phyloP scores from a whole-genome alignment of 257 asterid species.

The Solanum virginianum region DNA sequence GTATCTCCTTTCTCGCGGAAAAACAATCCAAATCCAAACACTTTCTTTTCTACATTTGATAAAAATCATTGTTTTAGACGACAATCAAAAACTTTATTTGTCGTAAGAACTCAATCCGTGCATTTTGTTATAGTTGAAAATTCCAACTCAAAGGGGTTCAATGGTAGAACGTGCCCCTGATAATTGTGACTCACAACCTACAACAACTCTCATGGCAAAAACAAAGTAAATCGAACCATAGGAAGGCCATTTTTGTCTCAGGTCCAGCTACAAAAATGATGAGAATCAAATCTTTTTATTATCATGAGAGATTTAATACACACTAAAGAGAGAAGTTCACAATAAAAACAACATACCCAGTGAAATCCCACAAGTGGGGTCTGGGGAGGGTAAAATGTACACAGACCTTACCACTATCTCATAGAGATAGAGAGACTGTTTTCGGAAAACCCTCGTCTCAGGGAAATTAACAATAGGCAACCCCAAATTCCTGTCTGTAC shows the following conservation, averaged over 20 bases:
- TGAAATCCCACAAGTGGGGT: too few species aligned
- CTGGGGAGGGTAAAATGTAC: too few species aligned
- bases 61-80: neutral
- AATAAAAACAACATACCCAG: neutral
- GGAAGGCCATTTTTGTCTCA: neutral
- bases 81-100: neutral
- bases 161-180: too few species aligned
- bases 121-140: neutral
- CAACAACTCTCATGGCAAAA: neutral
- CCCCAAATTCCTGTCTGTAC: neutral
- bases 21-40: neutral
- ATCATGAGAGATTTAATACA: neutral
- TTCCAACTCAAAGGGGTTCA: too few species aligned
- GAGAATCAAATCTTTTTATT: neutral
- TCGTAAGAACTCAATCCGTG: too few species aligned
- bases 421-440: too few species aligned
- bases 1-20: neutral
- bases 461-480: neutral
- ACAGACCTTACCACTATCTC: too few species aligned
- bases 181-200: neutral
- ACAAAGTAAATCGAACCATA: neutral
- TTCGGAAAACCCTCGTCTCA: too few species aligned
- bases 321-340: neutral
- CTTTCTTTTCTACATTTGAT: fast-evolving
- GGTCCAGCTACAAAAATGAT: neutral